Conservation (phyloP, 1,284 basidiomycete species). For the Ganoderma leucocontextum region DNA sequence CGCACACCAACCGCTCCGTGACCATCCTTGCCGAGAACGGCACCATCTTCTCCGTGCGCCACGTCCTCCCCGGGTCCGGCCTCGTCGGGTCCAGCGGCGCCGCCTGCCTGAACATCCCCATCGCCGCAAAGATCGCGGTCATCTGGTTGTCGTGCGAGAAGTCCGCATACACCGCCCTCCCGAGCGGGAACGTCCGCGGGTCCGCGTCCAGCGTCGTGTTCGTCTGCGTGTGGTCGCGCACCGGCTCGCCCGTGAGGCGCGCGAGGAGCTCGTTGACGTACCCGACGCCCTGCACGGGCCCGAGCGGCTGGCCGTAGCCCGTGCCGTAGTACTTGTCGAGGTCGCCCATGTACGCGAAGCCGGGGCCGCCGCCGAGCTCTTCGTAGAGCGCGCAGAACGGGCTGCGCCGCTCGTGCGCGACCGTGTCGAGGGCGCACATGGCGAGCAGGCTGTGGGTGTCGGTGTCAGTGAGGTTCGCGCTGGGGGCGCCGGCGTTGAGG, state of each 20-base stretch:
- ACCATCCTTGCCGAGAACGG: conserved; percentile 74
- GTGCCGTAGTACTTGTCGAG: conserved; percentile 81
- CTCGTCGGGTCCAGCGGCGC: conserved; percentile 50
- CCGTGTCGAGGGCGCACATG: conserved; percentile 82
- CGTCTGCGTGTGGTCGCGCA: conserved; percentile 77
- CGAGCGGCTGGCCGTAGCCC: conserved; percentile 75
- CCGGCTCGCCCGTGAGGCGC: conserved; percentile 69
- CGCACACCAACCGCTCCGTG: conserved; percentile 65
- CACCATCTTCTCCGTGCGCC: conserved; percentile 65
- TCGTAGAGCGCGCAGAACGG: conserved; percentile 78
- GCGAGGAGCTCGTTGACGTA: conserved; percentile 88
- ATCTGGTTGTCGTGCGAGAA: conserved; percentile 88
- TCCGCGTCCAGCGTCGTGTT: conserved; percentile 79
- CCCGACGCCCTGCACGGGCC: conserved; percentile 81
- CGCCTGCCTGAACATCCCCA: conserved; percentile 68
- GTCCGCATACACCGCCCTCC: conserved; percentile 73
- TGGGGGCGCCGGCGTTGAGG: conserved; percentile 70
- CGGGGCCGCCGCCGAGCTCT: conserved; percentile 59
- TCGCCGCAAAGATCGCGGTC: conserved; percentile 77
- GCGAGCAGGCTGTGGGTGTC: conserved; percentile 74
- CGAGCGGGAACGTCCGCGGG: conserved; percentile 76
- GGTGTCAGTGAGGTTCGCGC: conserved; percentile 61
- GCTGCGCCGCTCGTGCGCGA: conserved; percentile 60
- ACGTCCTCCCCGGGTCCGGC: conserved; percentile 55
- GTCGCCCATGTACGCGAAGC: conserved; percentile 77